phyloP scores from a whole-genome alignment of 805 yeast genomes.

The Sporopachydermia lactativora region DNA sequence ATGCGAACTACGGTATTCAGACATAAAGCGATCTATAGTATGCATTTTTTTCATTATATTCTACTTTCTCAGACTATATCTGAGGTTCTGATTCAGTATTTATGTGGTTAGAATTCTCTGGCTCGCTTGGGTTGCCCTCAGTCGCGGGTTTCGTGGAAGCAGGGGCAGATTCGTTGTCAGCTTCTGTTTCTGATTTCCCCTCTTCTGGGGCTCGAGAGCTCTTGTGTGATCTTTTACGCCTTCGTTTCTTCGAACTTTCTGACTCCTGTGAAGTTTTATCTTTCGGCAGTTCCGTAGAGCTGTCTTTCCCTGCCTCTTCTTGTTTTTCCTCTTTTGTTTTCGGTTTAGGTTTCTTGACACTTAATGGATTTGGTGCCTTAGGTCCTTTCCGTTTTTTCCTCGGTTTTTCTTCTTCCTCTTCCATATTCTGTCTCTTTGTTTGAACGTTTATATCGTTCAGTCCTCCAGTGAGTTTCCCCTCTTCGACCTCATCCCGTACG shows the following conservation, averaged over 20 bases:
- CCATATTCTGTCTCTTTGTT: slow-evolving; percentile 14
- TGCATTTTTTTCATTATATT: too few species aligned
- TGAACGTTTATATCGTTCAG: slow-evolving; percentile 54
- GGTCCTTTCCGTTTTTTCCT: slow-evolving; percentile 50
- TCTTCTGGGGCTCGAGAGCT: too few species aligned
- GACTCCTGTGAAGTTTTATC: slow-evolving; percentile 10
- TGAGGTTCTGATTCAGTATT: too few species aligned
- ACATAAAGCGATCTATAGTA: too few species aligned
- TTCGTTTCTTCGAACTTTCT: slow-evolving; percentile 10
- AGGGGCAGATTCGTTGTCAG: too few species aligned
- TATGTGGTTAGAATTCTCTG: too few species aligned
- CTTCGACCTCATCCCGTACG: slow-evolving; percentile 39
- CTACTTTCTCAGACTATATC: too few species aligned
- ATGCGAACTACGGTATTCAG: too few species aligned
- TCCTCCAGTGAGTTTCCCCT: slow-evolving; percentile 59
- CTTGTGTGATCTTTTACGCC: slow-evolving; percentile 2
- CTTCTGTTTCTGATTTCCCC: too few species aligned
- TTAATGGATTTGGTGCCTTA: slow-evolving; percentile 80
- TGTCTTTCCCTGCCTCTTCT: slow-evolving; percentile 8
- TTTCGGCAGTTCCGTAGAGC: slow-evolving; percentile 5
- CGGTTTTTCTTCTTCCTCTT: slow-evolving; percentile 13
- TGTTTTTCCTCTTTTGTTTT: slow-evolving; percentile 12
- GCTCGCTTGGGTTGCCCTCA: too few species aligned
- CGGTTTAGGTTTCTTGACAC: slow-evolving; percentile 62
- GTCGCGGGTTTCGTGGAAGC: too few species aligned